A percentile compares a stretch with the other conserved stretches of the same genome.
Evolutionary conservation across 108 stramenopile genomes (phyloP).

Genomic region (Aureococcus anophagefferens): DNA sequence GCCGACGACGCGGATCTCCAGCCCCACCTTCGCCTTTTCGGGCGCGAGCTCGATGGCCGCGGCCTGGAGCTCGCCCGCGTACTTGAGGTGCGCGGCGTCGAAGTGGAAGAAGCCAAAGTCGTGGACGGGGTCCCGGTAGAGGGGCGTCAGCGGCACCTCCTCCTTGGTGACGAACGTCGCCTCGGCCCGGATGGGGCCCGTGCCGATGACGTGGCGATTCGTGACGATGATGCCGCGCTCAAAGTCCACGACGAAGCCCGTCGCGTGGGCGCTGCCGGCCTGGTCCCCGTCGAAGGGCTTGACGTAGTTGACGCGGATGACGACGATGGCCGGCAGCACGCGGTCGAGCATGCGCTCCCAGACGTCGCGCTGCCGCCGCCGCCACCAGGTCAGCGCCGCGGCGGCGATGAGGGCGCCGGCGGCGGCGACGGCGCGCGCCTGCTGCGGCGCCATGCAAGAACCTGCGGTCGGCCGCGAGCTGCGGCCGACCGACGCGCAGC

Average conservation of each 20-base stretch:
- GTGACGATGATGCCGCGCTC: conserved; percentile 31
- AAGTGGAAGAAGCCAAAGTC: conserved; percentile 25
- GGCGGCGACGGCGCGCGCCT: background rate
- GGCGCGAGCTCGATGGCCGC: conserved; percentile 31
- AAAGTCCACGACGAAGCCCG: conserved; percentile 26
- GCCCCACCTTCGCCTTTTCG: conserved; percentile 30
- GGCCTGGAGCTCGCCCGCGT: conserved; percentile 5
- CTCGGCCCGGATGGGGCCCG: conserved; percentile 33
- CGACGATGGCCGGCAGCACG: conserved; percentile 14
- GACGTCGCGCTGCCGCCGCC: background rate
- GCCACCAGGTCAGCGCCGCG: background rate
- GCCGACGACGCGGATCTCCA: conserved; percentile 37
- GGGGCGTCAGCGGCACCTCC: conserved; percentile 30
- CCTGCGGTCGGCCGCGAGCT: too few species aligned
- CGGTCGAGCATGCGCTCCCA: background rate
- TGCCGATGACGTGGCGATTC: conserved; percentile 35
- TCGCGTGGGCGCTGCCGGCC: conserved; percentile 8
- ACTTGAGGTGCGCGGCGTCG: conserved; percentile 32
- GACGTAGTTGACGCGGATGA: conserved; percentile 12
- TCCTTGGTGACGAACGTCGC: conserved; percentile 41
- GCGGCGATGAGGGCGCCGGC: background rate
- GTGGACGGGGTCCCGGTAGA: conserved; percentile 36
- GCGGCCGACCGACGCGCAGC: too few species aligned
- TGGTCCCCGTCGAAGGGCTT: conserved; percentile 12
- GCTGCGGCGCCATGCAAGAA: too few species aligned